phyloP scores from a whole-genome alignment of 176 grass and related monocot genomes.

The Neostapfia colusana region DNA sequence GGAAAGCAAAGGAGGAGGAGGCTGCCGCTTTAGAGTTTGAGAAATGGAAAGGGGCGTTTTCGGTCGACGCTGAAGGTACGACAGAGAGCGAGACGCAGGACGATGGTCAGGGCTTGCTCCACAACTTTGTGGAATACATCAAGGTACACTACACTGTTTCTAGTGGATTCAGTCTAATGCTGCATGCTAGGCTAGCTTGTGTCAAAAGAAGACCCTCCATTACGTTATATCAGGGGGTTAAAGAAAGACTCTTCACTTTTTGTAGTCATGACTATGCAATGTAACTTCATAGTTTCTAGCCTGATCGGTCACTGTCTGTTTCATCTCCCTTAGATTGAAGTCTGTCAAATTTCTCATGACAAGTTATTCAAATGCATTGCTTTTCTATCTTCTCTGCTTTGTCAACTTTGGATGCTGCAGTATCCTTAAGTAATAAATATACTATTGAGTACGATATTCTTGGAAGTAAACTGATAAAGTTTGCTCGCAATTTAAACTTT shows the following conservation, averaged over 20 bases:
- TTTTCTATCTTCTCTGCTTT: slow-evolving; percentile 13
- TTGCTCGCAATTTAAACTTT: neutral
- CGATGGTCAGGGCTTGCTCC: slow-evolving; percentile 67
- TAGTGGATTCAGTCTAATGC: neutral
- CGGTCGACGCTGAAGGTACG: slow-evolving; percentile 93
- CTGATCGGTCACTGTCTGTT: neutral
- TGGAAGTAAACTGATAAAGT: slow-evolving; percentile 18
- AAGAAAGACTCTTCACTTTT: slow-evolving; percentile 10
- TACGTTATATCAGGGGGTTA: neutral
- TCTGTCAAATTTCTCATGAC: neutral
- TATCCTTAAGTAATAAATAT: neutral
- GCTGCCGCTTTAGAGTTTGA: slow-evolving; percentile 80
- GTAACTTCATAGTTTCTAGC: neutral
- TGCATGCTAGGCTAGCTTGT: neutral
- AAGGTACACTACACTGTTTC: slow-evolving; percentile 54
- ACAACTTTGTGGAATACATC: slow-evolving; percentile 95
- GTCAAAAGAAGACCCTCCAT: neutral
- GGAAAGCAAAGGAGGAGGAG: slow-evolving; percentile 74
- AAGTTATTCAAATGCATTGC: neutral
- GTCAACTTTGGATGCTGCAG: neutral
- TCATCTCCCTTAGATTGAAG: neutral
- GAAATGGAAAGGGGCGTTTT: slow-evolving; percentile 93
- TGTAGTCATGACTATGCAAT: slow-evolving; percentile 6
- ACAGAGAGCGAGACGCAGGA: slow-evolving; percentile 84
- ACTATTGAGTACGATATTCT: neutral